Evolutionary conservation across 108 stramenopile species (phyloP), one percentile per base, ranked within the genome.

Genomic region (Skeletonema costatum): DNA sequence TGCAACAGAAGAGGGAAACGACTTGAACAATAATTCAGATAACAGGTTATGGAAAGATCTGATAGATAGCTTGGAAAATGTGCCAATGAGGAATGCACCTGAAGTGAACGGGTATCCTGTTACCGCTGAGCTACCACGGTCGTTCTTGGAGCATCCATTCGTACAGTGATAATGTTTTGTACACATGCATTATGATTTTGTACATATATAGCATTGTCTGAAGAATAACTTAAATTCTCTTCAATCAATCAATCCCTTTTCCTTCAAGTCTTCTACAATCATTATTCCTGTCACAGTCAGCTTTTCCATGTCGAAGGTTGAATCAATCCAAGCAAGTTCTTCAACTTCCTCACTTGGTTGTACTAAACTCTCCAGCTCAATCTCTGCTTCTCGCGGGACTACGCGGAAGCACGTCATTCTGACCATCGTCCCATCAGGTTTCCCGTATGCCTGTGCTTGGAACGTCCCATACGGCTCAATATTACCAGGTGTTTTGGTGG

Each of bases 261-360:
- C 44, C 35, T 78, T 87, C 73, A 87, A 78, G 60, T 87, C 87
- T 12, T 85, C 81, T 50, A 87, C 64, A 36, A 87, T 82, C 84
- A 83, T 85, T 7, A 74, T 61, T 19, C 84, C 87, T 2, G 87
- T 82, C 14, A 82, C 68, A 0, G 83, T 85, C 59, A 87, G 62
- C 46, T 72, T 78, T 12, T 75, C 70, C 31, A 42, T n/a, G 14
- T 84, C 84, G 61, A 82, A 87, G 11, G 68, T 64, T 2, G 84
- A 85, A 66, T 74, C 72, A 60, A 85, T 83, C 87, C 87, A 87
- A 35, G 73, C 66, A 46, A 87, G 78, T 75, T 87, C 87, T 44
- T 85, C 87, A 9, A 87, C 66, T 71, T 87, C 86, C 38, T 71
- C 74, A 46, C 77, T 79, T 10, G 87, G 76, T 32, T 64, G 75